These are phyloP conservation scores for Rehmannia glutinosa DNA, from an alignment of 257 asterid species.

Conservation along the genomic window DNA sequence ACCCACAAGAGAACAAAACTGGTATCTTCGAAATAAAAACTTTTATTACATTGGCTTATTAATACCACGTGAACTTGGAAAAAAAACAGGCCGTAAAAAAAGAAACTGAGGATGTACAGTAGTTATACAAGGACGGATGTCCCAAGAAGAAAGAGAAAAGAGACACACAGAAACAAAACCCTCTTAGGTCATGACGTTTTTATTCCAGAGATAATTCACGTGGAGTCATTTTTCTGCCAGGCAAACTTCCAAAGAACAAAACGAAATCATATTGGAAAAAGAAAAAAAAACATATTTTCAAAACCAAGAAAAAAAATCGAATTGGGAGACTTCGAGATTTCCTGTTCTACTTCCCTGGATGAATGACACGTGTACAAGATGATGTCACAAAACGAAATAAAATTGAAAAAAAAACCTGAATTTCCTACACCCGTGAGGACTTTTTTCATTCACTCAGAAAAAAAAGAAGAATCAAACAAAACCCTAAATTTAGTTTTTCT, in stretches of 20 bases:
- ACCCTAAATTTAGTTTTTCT: too few species aligned
- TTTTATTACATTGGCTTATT: conserved; percentile 15
- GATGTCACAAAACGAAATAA: too few species aligned
- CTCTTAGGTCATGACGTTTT: conserved; percentile 40
- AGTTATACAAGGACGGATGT: conserved; percentile 24
- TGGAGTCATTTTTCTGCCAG: conserved; percentile 47
- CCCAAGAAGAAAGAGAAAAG: conserved; percentile 28
- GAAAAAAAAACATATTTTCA: conserved; percentile 9
- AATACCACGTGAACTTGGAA: conserved; percentile 55
- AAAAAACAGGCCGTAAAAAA: conserved; percentile 6
- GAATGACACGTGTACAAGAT: too few species aligned
- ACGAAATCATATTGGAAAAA: conserved; percentile 20
- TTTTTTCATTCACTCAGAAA: neutral
- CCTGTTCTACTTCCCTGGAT: too few species aligned
- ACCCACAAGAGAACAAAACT: conserved; percentile 50
- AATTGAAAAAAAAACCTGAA: conserved; percentile 11
- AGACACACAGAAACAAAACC: conserved; percentile 14
- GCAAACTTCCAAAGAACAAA: conserved; percentile 51
- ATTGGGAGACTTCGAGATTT: too few species aligned
- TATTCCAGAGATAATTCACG: conserved; percentile 46
- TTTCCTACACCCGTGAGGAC: neutral
- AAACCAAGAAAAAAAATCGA: neutral
- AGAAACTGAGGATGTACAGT: neutral
- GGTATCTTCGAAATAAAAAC: conserved; percentile 13
- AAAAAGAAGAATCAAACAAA: conserved; percentile 13